Percentiles rank a stretch among this genome's conserved stretches.
Conservation (phyloP, 2,329 filamentous ascomycete genomes). For the Hypomyces rosellus region DNA sequence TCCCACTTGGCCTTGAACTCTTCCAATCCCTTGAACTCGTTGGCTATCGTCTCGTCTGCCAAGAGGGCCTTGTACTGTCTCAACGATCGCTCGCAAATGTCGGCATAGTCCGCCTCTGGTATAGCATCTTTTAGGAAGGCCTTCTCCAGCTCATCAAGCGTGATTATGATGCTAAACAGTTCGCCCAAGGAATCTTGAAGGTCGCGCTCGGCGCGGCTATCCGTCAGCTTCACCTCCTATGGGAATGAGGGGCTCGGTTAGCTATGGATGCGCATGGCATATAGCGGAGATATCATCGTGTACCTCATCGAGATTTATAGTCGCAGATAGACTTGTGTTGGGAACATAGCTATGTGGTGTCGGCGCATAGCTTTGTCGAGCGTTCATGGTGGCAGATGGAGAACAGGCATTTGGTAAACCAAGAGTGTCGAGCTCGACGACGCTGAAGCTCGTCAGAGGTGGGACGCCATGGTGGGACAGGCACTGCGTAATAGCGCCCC, state of each 20-base stretch:
- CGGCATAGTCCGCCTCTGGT: constrained; percentile 85
- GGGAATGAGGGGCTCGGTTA: constrained; percentile 13
- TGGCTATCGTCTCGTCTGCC: constrained; percentile 83
- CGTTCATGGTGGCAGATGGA: constrained; percentile 39
- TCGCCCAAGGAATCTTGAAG: constrained; percentile 94
- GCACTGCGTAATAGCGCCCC: not conserved
- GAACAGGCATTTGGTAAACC: constrained; percentile 22
- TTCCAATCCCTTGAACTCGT: constrained; percentile 80
- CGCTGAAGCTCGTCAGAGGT: constrained; percentile 7
- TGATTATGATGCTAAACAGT: constrained; percentile 95
- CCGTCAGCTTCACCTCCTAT: constrained; percentile 90
- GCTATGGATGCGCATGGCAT: not conserved
- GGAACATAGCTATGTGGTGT: constrained; percentile 90
- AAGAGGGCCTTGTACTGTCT: constrained; percentile 97
- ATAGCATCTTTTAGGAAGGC: constrained; percentile 96
- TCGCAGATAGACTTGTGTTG: constrained; percentile 73
- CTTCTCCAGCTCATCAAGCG: constrained; percentile 90
- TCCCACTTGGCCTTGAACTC: constrained; percentile 90
- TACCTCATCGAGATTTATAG: constrained; percentile 91
- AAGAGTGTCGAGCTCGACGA: not conserved
- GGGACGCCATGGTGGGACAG: constrained; percentile 11
- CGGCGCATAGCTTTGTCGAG: constrained; percentile 72
- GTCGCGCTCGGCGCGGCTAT: constrained; percentile 81
- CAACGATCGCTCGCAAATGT: constrained; percentile 86
- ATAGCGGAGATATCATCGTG: constrained; percentile 7